Evolutionary conservation across 2,329 filamentous ascomycete genomes (phyloP).

Genomic region (Aspergillus sp.): DNA sequence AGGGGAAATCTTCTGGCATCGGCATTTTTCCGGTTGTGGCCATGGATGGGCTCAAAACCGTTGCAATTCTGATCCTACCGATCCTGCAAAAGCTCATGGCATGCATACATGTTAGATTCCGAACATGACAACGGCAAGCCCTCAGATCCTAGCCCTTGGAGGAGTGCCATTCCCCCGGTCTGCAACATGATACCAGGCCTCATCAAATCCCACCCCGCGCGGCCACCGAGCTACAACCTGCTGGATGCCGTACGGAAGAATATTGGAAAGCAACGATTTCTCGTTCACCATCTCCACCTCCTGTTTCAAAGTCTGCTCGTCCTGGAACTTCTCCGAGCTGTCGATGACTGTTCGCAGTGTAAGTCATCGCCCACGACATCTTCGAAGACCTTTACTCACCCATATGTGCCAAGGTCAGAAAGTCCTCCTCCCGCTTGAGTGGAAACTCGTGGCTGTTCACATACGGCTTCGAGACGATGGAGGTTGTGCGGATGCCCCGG

Average conservation of each 20-base stretch:
- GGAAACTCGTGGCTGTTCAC: neutral
- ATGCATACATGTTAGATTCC: too few relatives aligned
- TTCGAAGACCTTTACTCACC: slow-evolving; percentile 3
- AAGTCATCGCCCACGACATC: neutral
- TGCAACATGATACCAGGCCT: slow-evolving; percentile 18
- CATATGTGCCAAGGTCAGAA: slow-evolving; percentile 15
- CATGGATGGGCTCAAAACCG: too few relatives aligned
- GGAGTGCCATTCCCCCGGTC: slow-evolving; percentile 1
- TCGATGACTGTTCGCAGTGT: slow-evolving; percentile 5
- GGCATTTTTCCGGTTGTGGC: too few relatives aligned
- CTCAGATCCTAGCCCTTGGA: neutral
- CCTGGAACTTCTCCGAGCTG: slow-evolving; percentile 12
- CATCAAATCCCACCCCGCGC: slow-evolving; percentile 14
- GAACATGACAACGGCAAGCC: too few relatives aligned
- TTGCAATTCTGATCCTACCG: too few relatives aligned
- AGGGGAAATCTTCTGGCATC: too few relatives aligned
- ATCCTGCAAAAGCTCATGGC: too few relatives aligned
- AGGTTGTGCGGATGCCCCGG: slow-evolving; percentile 11
- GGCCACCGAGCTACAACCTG: slow-evolving; percentile 15
- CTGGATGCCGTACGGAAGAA: slow-evolving; percentile 14
- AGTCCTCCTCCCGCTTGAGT: slow-evolving; percentile 6
- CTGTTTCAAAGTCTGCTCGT: slow-evolving; percentile 1
- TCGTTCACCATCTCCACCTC: slow-evolving; percentile 13
- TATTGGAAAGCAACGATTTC: slow-evolving; percentile 7
- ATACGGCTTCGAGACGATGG: slow-evolving; percentile 4